Evolutionary conservation across 2,329 filamentous ascomycete species (phyloP).

Genomic region (Fusarium ramigenum): DNA sequence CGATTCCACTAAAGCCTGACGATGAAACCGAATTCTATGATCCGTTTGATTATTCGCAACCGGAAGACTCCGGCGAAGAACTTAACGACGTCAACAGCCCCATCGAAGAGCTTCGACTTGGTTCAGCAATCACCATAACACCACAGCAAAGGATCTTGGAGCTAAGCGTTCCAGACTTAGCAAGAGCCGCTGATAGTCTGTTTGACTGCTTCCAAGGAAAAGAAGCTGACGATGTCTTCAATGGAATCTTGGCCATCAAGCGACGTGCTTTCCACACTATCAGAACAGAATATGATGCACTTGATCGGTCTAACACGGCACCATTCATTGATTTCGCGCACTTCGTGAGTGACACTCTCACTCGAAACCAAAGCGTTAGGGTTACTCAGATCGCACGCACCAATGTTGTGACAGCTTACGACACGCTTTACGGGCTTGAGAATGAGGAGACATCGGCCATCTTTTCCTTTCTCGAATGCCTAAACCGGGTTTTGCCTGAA

Average conservation of each 20-base stretch:
- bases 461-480: slow-evolving; percentile 43
- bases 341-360: background rate
- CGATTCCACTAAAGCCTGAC: slow-evolving; percentile 27
- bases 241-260: slow-evolving; percentile 40
- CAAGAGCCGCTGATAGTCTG: slow-evolving; percentile 41
- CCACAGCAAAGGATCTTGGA: slow-evolving; percentile 37
- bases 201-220: slow-evolving; percentile 37
- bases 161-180: slow-evolving; percentile 42
- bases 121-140: slow-evolving; percentile 21
- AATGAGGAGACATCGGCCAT: slow-evolving; percentile 14
- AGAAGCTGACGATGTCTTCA: slow-evolving; percentile 32
- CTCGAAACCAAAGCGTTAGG: background rate
- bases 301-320: slow-evolving; percentile 2
- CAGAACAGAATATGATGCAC: slow-evolving; percentile 39
- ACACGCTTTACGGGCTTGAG: slow-evolving; percentile 38
- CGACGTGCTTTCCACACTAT: slow-evolving; percentile 40
- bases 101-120: background rate
- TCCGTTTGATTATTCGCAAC: slow-evolving; percentile 3
- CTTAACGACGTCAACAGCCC: background rate
- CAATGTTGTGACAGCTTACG: slow-evolving; percentile 50
- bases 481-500: slow-evolving; percentile 46
- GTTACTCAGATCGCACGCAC: slow-evolving; percentile 41
- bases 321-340: slow-evolving; percentile 45
- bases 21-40: slow-evolving; percentile 38
- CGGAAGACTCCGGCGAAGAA: slow-evolving; percentile 13